These are phyloP conservation scores for Mollisia scopiformis DNA, from an alignment of 2,329 filamentous ascomycete species.

Conservation along the genomic window DNA sequence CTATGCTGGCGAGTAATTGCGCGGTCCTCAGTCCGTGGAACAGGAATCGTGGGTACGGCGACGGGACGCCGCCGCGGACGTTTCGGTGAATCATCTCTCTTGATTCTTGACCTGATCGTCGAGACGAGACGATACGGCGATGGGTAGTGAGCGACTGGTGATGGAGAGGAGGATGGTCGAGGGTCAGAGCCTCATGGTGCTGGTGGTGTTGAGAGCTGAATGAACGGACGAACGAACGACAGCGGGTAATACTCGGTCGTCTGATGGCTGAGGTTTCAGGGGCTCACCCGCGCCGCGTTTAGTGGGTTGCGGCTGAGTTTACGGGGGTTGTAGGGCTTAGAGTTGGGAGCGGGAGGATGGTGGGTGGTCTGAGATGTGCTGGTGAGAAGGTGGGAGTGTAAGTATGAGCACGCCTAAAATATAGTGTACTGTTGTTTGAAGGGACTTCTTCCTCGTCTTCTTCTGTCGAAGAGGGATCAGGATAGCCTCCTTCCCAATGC, in stretches of 20 bases:
- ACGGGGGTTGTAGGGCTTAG: neutral
- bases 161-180: neutral
- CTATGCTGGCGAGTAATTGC: constrained; percentile 28
- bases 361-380: neutral
- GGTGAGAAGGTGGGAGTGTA: neutral
- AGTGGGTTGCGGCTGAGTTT: neutral
- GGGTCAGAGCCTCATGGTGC: neutral
- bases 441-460: no score
- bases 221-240: neutral
- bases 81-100: constrained; percentile 27
- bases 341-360: neutral
- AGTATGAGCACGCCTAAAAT: neutral
- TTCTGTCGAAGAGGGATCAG: no score
- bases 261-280: neutral
- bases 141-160: neutral
- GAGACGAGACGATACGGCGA: neutral
- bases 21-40: constrained; percentile 32
- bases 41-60: constrained; percentile 31
- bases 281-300: neutral
- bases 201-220: neutral
- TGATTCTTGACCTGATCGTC: neutral
- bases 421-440: neutral
- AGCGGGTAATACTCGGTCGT: neutral
- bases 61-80: constrained; percentile 32
- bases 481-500: no score